phyloP scores from a whole-genome alignment of 257 asterid species.

The Schizonepeta tenuifolia region DNA sequence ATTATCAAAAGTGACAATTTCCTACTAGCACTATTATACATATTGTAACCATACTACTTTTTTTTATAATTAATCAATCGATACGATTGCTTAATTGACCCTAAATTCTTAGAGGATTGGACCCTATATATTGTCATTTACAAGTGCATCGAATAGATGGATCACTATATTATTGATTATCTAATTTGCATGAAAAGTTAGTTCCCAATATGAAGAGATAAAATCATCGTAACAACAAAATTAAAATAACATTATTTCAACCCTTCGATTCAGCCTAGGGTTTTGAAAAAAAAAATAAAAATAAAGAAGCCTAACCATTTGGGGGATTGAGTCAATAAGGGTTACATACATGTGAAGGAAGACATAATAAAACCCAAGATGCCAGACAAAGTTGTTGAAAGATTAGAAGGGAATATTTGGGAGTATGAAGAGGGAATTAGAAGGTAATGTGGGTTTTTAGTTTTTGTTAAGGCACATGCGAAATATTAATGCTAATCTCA shows the following conservation, averaged over 20 bases:
- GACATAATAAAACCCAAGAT: conserved; percentile 74
- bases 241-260: conserved; percentile 14
- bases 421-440: conserved; percentile 82
- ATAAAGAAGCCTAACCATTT: conserved; percentile 26
- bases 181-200: conserved; percentile 39
- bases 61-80: neutral
- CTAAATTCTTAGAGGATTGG: neutral
- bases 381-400: conserved; percentile 83
- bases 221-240: conserved; percentile 31
- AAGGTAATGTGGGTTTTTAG: conserved; percentile 74
- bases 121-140: neutral
- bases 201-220: conserved; percentile 43
- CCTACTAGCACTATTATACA: no score
- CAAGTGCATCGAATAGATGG: neutral
- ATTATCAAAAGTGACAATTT: no score
- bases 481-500: neutral
- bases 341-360: conserved; percentile 67
- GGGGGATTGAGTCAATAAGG: conserved; percentile 30
- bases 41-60: no score
- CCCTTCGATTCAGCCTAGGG: conserved; percentile 84
- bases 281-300: conserved; percentile 41
- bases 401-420: conserved; percentile 83
- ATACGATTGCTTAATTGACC: neutral
- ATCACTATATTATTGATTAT: neutral
- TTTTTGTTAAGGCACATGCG: conserved; percentile 56